Evolutionary conservation across 139 green algal species (phyloP).

Genomic region (Coccomyxa sp.): DNA sequence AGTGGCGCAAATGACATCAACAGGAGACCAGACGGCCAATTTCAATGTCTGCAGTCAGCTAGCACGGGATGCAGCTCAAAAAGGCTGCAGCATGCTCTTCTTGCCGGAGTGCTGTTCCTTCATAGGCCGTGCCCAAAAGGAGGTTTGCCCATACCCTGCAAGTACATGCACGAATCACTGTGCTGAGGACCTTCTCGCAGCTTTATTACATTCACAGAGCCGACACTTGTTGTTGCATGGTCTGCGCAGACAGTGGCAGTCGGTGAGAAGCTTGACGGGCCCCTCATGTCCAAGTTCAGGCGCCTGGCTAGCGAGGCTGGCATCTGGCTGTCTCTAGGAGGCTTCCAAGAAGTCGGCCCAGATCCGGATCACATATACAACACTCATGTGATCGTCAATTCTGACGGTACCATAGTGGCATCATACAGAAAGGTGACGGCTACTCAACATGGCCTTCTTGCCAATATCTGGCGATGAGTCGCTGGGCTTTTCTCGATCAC

Average conservation of each 20-base stretch:
- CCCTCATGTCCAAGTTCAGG: slow-evolving; percentile 68
- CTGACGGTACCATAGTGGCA: slow-evolving; percentile 38
- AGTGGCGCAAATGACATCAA: slow-evolving; percentile 74
- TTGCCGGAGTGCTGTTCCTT: slow-evolving; percentile 93
- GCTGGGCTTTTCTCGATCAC: not conserved
- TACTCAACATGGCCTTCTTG: slow-evolving; percentile 29
- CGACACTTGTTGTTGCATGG: not conserved
- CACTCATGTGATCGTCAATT: slow-evolving; percentile 78
- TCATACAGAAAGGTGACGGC: slow-evolving; percentile 59
- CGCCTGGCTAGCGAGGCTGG: slow-evolving; percentile 56
- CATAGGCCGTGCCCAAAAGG: slow-evolving; percentile 53
- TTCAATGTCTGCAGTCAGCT: slow-evolving; percentile 46
- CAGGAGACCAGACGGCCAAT: slow-evolving; percentile 43
- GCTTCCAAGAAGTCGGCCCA: slow-evolving; percentile 74
- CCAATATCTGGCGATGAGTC: not conserved
- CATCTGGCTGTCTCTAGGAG: slow-evolving; percentile 91
- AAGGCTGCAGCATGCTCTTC: slow-evolving; percentile 69
- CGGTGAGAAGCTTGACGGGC: slow-evolving; percentile 71
- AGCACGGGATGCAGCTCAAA: slow-evolving; percentile 30
- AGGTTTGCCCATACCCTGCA: slow-evolving; percentile 6
- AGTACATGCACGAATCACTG: not conserved
- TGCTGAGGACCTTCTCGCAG: not conserved
- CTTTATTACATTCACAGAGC: not conserved
- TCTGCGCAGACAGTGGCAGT: slow-evolving; percentile 54
- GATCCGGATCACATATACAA: slow-evolving; percentile 79